phyloP scores from a whole-genome alignment of 768 basidiomycete species.

The Tylopilus rubrobrunneus region DNA sequence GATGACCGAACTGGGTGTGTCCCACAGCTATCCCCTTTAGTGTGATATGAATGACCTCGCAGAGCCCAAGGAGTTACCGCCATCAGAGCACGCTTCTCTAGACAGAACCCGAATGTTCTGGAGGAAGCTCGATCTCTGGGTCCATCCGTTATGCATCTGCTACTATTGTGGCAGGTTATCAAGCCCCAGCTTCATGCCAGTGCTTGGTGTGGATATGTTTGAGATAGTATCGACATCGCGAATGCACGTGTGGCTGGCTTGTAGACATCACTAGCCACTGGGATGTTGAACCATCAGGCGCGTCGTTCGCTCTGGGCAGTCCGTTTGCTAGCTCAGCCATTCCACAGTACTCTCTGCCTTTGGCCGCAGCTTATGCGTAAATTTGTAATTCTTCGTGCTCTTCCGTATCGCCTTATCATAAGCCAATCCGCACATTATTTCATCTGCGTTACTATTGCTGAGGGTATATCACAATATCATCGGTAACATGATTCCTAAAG shows the following conservation, averaged over 20 bases:
- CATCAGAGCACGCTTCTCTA: not conserved
- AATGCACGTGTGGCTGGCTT: slow-evolving; percentile 17
- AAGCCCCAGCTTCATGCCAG: slow-evolving; percentile 27
- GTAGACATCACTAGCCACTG: slow-evolving; percentile 40
- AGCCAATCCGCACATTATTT: slow-evolving; percentile 49
- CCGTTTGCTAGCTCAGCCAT: not conserved
- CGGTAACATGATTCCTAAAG: not conserved
- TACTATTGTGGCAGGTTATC: slow-evolving; percentile 5
- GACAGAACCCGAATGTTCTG: not conserved
- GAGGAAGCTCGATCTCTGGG: slow-evolving; percentile 38
- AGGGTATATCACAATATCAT: slow-evolving; percentile 31
- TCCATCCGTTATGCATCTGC: slow-evolving; percentile 46
- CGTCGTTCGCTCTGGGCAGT: not conserved
- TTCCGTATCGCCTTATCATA: not conserved
- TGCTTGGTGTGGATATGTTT: no score
- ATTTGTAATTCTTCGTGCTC: slow-evolving; percentile 18
- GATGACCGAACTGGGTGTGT: not conserved
- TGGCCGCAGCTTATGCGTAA: slow-evolving; percentile 20
- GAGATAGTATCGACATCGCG: no score
- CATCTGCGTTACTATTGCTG: slow-evolving; percentile 56
- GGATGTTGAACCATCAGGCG: slow-evolving; percentile 20
- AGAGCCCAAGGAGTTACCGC: not conserved
- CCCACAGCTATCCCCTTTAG: not conserved
- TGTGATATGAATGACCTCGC: not conserved
- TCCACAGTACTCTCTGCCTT: slow-evolving; percentile 32